Base-by-base conservation (phyloP, 1,284 basidiomycete genomes). In the Dichomitus squalens region DNA sequence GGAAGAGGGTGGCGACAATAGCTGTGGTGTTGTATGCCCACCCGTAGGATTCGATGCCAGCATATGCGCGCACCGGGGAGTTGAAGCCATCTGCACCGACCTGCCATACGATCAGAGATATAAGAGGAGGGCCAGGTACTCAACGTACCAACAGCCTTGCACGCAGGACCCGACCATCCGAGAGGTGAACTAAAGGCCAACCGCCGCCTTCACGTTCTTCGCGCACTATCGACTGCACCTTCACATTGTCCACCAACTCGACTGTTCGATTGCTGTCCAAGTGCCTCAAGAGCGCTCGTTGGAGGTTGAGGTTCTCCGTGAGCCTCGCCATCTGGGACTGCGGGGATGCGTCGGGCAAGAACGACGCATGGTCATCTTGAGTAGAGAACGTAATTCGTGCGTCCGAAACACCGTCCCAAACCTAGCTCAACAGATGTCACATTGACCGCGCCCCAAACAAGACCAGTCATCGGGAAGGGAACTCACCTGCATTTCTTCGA, bases 61-160 rank as follows among this genome's bases (percentile, higher is more conserved):
- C 90, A 69, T 92, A 98, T 39, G 85, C 74, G 48, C 95, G 86
- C 16, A 98, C 97, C 7, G 96, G 96, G 1, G 95, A 98, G 70
- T 95, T 96, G 69, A 88, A 88, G 0, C 97, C 97, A 68, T 99
- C 97, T 7, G 97, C 97, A 21, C 97, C 96, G 39, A 99, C 85
- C 88, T 96, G 65, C 3, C 0, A 18, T 12, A 39, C 55, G 36
- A 23, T 66, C 35, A 49, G 49, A 48, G 63, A 29, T 31, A 39
- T 60, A 43, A 33, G 50, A 16, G 18, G 7, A 31, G 29, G 29
- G 29, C 11, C 11, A n/a, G n/a, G 29, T 31, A 31, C 29, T 31
- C 20, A 8, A 73, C 80, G 68, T 65, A 93, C 92, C 49, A 95
- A 75, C 35, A 95, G 72, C 62, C 92, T 78, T 8, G 93, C 81